Conservation (phyloP, 805 yeast species). For the Yamadazyma sp. region DNA sequence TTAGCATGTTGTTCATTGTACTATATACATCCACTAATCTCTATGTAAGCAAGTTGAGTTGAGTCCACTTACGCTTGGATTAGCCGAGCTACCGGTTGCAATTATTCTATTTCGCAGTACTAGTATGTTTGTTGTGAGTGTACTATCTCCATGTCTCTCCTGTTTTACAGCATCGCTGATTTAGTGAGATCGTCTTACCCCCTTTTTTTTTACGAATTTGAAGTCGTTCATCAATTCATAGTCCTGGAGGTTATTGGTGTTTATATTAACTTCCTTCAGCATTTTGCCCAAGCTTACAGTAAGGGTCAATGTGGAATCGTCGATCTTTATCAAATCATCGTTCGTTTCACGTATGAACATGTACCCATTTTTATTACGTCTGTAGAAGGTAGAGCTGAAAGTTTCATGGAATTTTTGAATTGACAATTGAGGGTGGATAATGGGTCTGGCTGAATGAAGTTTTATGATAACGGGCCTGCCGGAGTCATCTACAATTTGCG, state of each 20-base stretch:
- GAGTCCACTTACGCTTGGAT: too few species aligned
- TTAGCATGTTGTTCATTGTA: too few species aligned
- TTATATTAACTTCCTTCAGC: slow-evolving; percentile 8
- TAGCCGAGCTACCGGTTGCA: too few species aligned
- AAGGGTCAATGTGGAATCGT: slow-evolving; percentile 12
- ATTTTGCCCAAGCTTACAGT: slow-evolving; percentile 9
- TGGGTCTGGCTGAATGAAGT: slow-evolving; percentile 3
- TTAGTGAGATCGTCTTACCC: neutral
- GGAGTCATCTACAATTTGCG: neutral
- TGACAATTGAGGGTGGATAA: slow-evolving; percentile 10
- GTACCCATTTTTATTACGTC: slow-evolving; percentile 31
- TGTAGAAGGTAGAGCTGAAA: slow-evolving; percentile 35
- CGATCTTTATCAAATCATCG: slow-evolving; percentile 17
- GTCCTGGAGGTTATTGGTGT: slow-evolving; percentile 12
- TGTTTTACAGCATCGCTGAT: too few species aligned
- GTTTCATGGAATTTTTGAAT: slow-evolving; percentile 17
- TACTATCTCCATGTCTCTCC: too few species aligned
- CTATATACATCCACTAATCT: too few species aligned
- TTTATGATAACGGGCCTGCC: slow-evolving; percentile 5
- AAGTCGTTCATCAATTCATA: slow-evolving; percentile 17
- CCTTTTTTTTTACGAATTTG: slow-evolving; percentile 12
- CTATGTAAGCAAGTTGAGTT: too few species aligned
- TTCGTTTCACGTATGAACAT: slow-evolving; percentile 36
- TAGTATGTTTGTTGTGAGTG: too few species aligned
- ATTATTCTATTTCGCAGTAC: too few species aligned